Percentiles rank a stretch among this genome's conserved stretches.
These are phyloP conservation scores for Chlamydomonas applanata DNA, from an alignment of 139 green algal genomes.

Conservation along the genomic window DNA sequence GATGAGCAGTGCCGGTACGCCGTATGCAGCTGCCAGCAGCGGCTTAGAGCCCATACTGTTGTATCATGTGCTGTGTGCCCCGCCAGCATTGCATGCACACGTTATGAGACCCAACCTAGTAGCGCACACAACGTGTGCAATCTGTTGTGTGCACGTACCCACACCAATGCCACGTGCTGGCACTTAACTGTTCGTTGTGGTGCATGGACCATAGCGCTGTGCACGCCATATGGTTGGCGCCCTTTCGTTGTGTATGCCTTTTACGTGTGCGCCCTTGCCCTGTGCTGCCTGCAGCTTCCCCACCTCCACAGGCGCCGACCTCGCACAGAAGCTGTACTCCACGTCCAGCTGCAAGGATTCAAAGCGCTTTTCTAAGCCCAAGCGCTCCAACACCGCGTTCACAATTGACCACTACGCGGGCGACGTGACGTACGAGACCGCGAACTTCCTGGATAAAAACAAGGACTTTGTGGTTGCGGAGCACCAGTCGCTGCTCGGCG, in stretches of 20 bases:
- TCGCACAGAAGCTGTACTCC: slow-evolving; percentile 77
- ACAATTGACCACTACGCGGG: slow-evolving; percentile 94
- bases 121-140: no score
- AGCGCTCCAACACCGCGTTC: slow-evolving; percentile 82
- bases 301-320: slow-evolving; percentile 29
- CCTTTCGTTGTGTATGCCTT: neutral
- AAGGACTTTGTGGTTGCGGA: slow-evolving; percentile 95
- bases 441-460: slow-evolving; percentile 65
- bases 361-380: slow-evolving; percentile 88
- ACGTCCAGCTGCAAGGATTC: slow-evolving; percentile 42
- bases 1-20: slow-evolving; percentile 93
- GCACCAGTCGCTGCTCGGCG: slow-evolving; percentile 87
- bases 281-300: slow-evolving; percentile 24
- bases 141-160: no score
- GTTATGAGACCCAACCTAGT: no score
- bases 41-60: no score
- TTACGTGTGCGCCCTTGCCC: no score
- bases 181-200: no score
- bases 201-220: no score
- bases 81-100: no score
- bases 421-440: slow-evolving; percentile 74
- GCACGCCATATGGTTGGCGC: no score
- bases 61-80: no score
- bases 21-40: slow-evolving; percentile 17
- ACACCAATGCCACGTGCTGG: no score